Base-by-base conservation (phyloP, 2,329 filamentous ascomycete genomes). In the Coniella lustricola region DNA sequence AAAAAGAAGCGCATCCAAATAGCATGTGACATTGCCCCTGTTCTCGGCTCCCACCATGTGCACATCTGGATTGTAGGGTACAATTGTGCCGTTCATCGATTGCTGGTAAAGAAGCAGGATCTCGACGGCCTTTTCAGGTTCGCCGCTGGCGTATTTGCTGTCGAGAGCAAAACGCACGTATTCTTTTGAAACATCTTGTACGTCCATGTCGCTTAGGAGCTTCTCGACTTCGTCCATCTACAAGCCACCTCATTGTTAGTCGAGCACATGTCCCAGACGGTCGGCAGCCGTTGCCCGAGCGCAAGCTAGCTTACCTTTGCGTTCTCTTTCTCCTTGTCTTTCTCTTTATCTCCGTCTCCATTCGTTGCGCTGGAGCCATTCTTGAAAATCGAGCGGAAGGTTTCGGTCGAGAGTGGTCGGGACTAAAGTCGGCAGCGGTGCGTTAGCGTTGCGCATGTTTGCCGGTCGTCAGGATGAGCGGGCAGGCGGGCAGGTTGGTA, bases 1-100 rank as follows among this genome's bases (percentile, higher is more conserved):
- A 63, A 96, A 97, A 1, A 98, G 76, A 18, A 97, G 70, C 0
- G 91, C 79, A 64, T 97, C 93, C 14, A 97, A 73, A 63, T 94
- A 97, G 69, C 93, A 98, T n/a, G 91, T 97, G 32, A 95, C 89
- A 41, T 79, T 81, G 38, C 84, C 77, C 41, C 90, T 77, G 61
- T 98, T 98, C 58, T 88, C 85, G 12, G 93, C 91, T 7, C 93
- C 93, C 4, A 88, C 70, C 71, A 97, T 82, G 49, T 77, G 77
- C 7, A 85, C 75, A 46, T 76, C 75, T 8, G 88, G 81, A 48
- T 88, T 76, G 67, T 88, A 95, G 14, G 81, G 79, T 54, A 82
- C 75, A 55, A 97, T 77, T 35, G 87, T 79, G 14, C 91, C 90
- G 25, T 88, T 80, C 34, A 88, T 82, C 0, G 91, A 87, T 57